Conservation (phyloP, 495 filamentous ascomycete genomes). For the Schizothecium vesticola region DNA sequence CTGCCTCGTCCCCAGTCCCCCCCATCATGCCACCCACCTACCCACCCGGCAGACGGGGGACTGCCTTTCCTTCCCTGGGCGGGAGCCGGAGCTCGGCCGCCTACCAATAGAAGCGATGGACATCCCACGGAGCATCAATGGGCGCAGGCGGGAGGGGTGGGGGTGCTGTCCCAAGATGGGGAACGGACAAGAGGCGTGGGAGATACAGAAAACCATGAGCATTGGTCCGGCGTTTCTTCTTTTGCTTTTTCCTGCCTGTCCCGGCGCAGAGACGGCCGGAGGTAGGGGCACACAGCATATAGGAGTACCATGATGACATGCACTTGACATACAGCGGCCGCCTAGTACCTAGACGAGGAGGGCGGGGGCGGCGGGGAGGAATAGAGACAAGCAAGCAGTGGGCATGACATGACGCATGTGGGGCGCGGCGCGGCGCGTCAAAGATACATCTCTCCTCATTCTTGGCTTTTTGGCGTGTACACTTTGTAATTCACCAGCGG, state of each 20-base stretch:
- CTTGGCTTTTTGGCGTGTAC: background rate
- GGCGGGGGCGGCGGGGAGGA: too few species aligned
- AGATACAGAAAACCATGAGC: background rate
- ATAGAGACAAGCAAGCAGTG: background rate
- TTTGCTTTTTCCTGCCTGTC: background rate
- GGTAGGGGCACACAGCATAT: background rate
- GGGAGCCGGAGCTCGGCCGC: background rate
- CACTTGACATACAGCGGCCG: background rate
- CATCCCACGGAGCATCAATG: background rate
- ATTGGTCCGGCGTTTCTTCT: background rate
- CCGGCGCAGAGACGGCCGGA: background rate
- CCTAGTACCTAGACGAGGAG: background rate
- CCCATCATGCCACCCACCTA: background rate
- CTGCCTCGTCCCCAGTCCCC: background rate
- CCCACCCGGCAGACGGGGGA: background rate
- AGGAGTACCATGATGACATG: background rate
- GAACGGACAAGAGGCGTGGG: background rate
- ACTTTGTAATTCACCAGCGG: background rate
- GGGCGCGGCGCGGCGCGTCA: background rate
- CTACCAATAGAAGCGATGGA: slow-evolving; percentile 2
- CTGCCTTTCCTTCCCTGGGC: background rate
- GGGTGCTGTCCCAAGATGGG: background rate
- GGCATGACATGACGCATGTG: background rate
- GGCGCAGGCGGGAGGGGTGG: background rate
- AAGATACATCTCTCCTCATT: background rate